Conservation (phyloP, 208 protist genomes). For the Strigomonas culicis region DNA sequence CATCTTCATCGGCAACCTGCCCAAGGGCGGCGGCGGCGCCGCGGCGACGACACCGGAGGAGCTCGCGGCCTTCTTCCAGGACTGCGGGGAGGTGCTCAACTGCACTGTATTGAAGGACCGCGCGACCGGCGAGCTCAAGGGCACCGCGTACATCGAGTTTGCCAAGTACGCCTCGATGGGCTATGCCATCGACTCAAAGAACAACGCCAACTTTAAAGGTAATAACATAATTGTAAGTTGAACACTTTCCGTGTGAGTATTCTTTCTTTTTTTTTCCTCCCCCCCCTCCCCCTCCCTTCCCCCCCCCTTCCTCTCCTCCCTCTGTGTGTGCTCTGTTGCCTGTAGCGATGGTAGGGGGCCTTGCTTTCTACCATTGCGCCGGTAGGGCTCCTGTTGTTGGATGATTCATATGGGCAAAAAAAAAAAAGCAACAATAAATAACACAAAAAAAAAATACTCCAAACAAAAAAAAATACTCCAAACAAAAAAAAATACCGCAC, state of each 20-base stretch:
- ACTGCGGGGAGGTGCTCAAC: slow-evolving; percentile 80
- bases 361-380: no score
- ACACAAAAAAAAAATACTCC: slow-evolving; percentile 12
- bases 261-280: slow-evolving; percentile 10
- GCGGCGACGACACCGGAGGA: slow-evolving; percentile 74
- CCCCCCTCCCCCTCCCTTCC: neutral
- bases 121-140: slow-evolving; percentile 72
- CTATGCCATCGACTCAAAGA: slow-evolving; percentile 80
- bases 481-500: neutral
- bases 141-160: slow-evolving; percentile 87
- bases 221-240: slow-evolving; percentile 85
- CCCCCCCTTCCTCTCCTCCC: slow-evolving; percentile 8
- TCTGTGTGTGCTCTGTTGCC: no score
- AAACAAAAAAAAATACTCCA: slow-evolving; percentile 8
- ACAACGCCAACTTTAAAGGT: slow-evolving; percentile 83
- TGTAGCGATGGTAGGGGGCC: no score
- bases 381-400: no score
- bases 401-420: slow-evolving; percentile 20
- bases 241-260: neutral
- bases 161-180: slow-evolving; percentile 73
- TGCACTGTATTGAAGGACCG: slow-evolving; percentile 80
- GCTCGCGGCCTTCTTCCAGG: slow-evolving; percentile 72
- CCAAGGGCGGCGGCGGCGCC: slow-evolving; percentile 56
- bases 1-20: slow-evolving; percentile 81
- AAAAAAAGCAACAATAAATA: slow-evolving; percentile 11